A percentile compares a stretch with the other conserved stretches of the same genome.
Conservation (phyloP, 768 basidiomycete genomes). For the Termitomyces sp. region DNA sequence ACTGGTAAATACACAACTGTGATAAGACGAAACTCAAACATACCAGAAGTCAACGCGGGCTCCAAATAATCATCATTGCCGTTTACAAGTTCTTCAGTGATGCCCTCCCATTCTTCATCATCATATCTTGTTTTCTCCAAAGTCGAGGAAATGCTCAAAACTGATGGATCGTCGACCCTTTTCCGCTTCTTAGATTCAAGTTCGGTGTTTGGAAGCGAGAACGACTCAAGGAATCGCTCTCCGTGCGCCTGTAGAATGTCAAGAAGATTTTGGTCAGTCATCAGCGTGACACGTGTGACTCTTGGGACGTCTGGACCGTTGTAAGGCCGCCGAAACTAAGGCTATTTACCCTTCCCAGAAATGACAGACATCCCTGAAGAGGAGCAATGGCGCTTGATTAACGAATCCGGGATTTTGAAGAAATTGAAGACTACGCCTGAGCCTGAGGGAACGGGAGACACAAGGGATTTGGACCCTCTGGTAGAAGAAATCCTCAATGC, state of each 20-base stretch:
- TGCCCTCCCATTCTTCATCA: constrained; percentile 38
- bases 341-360: too few species aligned
- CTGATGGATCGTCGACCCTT: constrained; percentile 13
- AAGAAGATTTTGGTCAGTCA: constrained; percentile 30
- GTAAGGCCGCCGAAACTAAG: too few species aligned
- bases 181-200: constrained; percentile 18
- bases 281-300: constrained; percentile 9
- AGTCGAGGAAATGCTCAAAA: constrained; percentile 5
- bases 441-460: constrained; percentile 27
- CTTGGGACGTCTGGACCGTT: too few species aligned
- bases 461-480: constrained; percentile 30
- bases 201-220: constrained; percentile 20
- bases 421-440: constrained; percentile 18
- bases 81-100: constrained; percentile 13
- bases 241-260: constrained; percentile 42
- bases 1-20: neutral
- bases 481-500: constrained; percentile 70
- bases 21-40: neutral
- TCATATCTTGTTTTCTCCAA: constrained; percentile 14
- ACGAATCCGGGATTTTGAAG: constrained; percentile 55
- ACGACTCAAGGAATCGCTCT: constrained; percentile 39
- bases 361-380: constrained; percentile 57
- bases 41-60: constrained; percentile 6
- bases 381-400: constrained; percentile 75
- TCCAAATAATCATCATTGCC: constrained; percentile 8